phyloP scores from a whole-genome alignment of 1,284 basidiomycete genomes.

The Malassezia restricta region DNA sequence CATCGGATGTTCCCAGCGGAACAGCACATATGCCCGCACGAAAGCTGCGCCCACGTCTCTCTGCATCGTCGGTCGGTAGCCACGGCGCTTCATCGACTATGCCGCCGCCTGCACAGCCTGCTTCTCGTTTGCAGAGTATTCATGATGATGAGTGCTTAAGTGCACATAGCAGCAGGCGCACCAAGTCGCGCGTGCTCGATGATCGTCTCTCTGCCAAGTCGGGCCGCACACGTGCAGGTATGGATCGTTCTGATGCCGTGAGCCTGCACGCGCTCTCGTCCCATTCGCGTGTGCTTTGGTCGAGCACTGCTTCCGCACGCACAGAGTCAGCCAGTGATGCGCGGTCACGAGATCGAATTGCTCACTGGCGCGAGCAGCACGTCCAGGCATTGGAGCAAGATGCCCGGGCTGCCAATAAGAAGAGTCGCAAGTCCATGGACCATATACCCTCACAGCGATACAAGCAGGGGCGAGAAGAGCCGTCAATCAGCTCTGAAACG shows the following conservation, averaged over 20 bases:
- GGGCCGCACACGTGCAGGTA: not conserved
- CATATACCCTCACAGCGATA: no score
- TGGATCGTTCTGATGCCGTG: not conserved
- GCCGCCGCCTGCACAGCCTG: not conserved
- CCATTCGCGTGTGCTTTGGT: slow-evolving; percentile 6
- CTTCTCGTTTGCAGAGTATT: not conserved
- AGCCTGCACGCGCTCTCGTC: slow-evolving; percentile 7
- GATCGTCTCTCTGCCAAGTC: no score
- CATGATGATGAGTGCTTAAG: not conserved
- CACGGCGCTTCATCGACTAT: not conserved
- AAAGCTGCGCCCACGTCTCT: not conserved
- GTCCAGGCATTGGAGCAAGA: not conserved
- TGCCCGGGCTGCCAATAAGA: not conserved
- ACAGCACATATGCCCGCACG: not conserved
- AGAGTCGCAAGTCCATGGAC: not conserved
- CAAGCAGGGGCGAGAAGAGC: not conserved
- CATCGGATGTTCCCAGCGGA: slow-evolving; percentile 10
- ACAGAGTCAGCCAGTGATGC: not conserved
- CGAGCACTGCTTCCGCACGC: not conserved
- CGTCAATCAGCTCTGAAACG: slow-evolving; percentile 12
- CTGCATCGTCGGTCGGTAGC: slow-evolving; percentile 10
- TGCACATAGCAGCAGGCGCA: no score
- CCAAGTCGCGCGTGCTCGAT: no score
- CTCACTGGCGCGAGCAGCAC: slow-evolving; percentile 11
- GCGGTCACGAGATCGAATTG: slow-evolving; percentile 10